phyloP scores from a whole-genome alignment of 768 basidiomycete genomes.

The Austroboletus festivus region DNA sequence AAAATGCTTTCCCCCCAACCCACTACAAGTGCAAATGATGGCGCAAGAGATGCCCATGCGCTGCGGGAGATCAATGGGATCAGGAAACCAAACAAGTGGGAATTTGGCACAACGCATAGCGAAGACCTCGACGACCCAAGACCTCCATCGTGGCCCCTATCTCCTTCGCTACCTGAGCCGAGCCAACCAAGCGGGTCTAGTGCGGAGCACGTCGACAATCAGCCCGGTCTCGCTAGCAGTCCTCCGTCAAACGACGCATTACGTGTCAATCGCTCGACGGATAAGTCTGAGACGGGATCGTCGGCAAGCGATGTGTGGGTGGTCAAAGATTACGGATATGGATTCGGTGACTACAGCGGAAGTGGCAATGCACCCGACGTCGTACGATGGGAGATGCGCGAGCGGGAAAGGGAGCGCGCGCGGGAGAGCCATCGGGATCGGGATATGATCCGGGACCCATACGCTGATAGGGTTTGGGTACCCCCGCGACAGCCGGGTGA shows the following conservation, averaged over 20 bases:
- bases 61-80: constrained; percentile 12
- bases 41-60: not conserved
- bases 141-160: constrained; percentile 1
- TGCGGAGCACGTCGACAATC: not conserved
- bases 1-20: constrained; percentile 4
- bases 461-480: constrained; percentile 19
- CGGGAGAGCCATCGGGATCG: constrained; percentile 14
- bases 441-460: constrained; percentile 11
- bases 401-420: constrained; percentile 22
- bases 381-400: constrained; percentile 29
- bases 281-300: constrained; percentile 15
- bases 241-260: not conserved
- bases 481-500: constrained; percentile 15
- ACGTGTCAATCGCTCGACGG: constrained; percentile 1
- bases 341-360: constrained; percentile 51
- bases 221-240: not conserved
- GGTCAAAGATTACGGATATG: constrained; percentile 62
- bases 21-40: not conserved
- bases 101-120: constrained; percentile 49
- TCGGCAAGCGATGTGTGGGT: constrained; percentile 41
- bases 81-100: constrained; percentile 42
- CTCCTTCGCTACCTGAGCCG: not conserved
- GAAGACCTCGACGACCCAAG: constrained; percentile 6
- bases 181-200: not conserved
- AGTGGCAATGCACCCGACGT: constrained; percentile 32